phyloP scores from a whole-genome alignment of 805 yeast genomes.

The Dipodascus albidus region DNA sequence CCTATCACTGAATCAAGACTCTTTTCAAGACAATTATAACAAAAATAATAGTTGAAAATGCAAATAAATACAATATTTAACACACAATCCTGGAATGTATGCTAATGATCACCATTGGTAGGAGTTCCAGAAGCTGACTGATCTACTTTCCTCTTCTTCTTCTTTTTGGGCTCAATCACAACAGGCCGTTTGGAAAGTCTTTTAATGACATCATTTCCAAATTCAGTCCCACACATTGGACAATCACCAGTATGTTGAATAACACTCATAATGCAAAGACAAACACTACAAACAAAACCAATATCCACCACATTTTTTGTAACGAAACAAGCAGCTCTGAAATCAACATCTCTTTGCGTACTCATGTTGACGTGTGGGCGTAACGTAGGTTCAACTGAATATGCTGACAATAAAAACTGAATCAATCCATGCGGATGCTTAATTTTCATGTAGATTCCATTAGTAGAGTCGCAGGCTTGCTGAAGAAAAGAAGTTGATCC shows the following conservation, averaged over 20 bases:
- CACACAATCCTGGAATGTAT: too few relatives aligned
- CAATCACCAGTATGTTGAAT: conserved; percentile 51
- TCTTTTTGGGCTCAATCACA: conserved; percentile 31
- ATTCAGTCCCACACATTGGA: conserved; percentile 77
- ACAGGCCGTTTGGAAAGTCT: conserved; percentile 51
- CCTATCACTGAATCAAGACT: too few relatives aligned
- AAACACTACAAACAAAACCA: conserved; percentile 92
- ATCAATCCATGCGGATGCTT: conserved; percentile 63
- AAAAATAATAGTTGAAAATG: too few relatives aligned
- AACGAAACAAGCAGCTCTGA: conserved; percentile 86
- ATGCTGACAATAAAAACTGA: conserved; percentile 72
- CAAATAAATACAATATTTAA: too few relatives aligned
- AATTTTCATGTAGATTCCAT: conserved; percentile 72
- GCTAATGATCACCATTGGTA: too few relatives aligned
- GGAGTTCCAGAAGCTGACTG: background rate
- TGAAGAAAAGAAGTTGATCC: conserved; percentile 71
- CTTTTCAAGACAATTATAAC: too few relatives aligned
- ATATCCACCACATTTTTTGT: conserved; percentile 86
- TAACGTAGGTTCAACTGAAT: conserved; percentile 75
- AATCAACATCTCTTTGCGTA: conserved; percentile 76
- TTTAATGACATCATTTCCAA: conserved; percentile 51
- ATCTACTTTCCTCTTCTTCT: conserved; percentile 20
- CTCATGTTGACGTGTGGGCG: conserved; percentile 72
- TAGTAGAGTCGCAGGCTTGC: conserved; percentile 92
- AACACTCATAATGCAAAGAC: conserved; percentile 51